phyloP scores from a whole-genome alignment of 768 basidiomycete genomes.

The Russula olivacea region DNA sequence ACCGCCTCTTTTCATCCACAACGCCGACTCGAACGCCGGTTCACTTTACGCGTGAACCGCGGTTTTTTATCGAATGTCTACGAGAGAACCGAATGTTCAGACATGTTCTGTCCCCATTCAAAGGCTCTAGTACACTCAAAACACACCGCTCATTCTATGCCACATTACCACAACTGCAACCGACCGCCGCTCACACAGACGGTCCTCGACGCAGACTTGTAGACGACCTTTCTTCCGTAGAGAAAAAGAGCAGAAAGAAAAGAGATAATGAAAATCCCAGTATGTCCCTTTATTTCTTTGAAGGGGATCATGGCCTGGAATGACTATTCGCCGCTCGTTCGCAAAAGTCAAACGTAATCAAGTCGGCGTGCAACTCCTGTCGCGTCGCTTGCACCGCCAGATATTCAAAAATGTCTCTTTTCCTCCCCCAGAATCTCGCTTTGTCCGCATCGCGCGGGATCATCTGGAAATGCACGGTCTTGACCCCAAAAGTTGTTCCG shows the following conservation, averaged over 20 bases:
- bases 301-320: neutral
- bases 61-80: slow-evolving; percentile 13
- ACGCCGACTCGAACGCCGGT: neutral
- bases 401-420: slow-evolving; percentile 70
- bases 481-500: slow-evolving; percentile 70
- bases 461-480: slow-evolving; percentile 82
- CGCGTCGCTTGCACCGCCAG: slow-evolving; percentile 71
- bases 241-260: slow-evolving; percentile 8
- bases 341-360: slow-evolving; percentile 65
- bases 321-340: neutral
- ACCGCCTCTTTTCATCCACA: neutral
- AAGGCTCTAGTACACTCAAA: neutral
- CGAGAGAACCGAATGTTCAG: slow-evolving; percentile 21
- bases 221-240: neutral
- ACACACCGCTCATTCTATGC: neutral
- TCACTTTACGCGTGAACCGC: neutral
- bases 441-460: slow-evolving; percentile 68
- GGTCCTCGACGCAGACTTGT: neutral
- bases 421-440: slow-evolving; percentile 51
- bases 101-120: slow-evolving; percentile 7
- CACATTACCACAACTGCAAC: neutral
- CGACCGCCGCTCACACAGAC: slow-evolving; percentile 9
- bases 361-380: slow-evolving; percentile 90
- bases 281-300: neutral
- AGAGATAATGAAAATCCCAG: neutral